phyloP scores from a whole-genome alignment of 2,329 filamentous ascomycete genomes.

The Cercospora berteroae region DNA sequence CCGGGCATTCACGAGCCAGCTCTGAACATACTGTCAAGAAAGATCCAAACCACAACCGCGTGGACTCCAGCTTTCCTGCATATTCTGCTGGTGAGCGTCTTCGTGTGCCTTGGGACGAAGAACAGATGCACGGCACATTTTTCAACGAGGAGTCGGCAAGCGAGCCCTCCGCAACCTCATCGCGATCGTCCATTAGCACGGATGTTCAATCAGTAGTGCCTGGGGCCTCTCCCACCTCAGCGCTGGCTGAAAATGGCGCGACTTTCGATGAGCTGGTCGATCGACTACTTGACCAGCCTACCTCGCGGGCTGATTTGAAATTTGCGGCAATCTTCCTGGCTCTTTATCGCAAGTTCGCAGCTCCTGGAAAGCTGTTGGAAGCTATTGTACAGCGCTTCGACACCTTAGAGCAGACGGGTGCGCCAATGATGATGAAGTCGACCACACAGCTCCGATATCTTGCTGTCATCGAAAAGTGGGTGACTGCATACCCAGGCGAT shows the following conservation, averaged over 20 bases:
- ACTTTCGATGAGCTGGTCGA: slow-evolving; percentile 64
- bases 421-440: slow-evolving; percentile 71
- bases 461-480: slow-evolving; percentile 83
- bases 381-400: slow-evolving; percentile 77
- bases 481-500: slow-evolving; percentile 84
- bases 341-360: slow-evolving; percentile 88
- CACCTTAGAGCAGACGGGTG: slow-evolving; percentile 63
- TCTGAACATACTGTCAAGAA: slow-evolving; percentile 44
- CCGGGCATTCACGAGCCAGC: slow-evolving; percentile 48
- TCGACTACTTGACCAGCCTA: slow-evolving; percentile 75
- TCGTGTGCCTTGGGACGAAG: slow-evolving; percentile 42
- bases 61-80: slow-evolving; percentile 36
- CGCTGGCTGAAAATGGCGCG: slow-evolving; percentile 55
- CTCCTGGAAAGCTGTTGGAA: slow-evolving; percentile 73
- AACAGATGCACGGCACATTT: slow-evolving; percentile 56
- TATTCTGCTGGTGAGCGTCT: slow-evolving; percentile 30
- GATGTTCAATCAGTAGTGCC: slow-evolving; percentile 43
- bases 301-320: slow-evolving; percentile 84
- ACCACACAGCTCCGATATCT: slow-evolving; percentile 80
- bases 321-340: slow-evolving; percentile 88
- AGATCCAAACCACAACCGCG: slow-evolving; percentile 33
- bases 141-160: slow-evolving; percentile 68
- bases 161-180: slow-evolving; percentile 57
- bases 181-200: slow-evolving; percentile 66
- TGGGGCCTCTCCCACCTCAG: slow-evolving; percentile 21